A percentile compares a stretch with the other conserved stretches of the same genome.
Evolutionary conservation across 163 green algal genomes (phyloP).

Genomic region (Botryococcus braunii): DNA sequence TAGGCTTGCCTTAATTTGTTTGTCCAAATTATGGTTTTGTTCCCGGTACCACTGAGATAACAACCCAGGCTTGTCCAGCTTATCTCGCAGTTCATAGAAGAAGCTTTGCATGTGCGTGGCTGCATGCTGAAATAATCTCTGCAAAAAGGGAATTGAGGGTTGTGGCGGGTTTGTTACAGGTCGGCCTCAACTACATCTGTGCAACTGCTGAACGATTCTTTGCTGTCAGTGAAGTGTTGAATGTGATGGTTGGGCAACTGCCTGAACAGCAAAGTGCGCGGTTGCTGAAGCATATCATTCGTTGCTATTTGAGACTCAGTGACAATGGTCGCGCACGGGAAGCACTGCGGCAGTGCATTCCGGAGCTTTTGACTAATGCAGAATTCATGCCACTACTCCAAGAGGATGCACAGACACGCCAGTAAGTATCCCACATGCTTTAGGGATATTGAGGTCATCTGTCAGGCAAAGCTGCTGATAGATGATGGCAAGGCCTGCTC

Average conservation of each 20-base stretch:
- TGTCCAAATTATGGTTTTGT: too few species aligned
- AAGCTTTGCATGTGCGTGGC: too few species aligned
- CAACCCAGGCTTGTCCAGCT: too few species aligned
- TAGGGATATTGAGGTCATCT: too few species aligned
- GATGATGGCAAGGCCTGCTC: too few species aligned
- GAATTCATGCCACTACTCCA: slow-evolving; percentile 88
- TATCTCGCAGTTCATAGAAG: too few species aligned
- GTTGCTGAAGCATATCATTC: slow-evolving; percentile 98
- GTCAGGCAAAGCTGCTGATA: too few species aligned
- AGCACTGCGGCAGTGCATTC: slow-evolving; percentile 86
- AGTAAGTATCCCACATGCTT: too few species aligned
- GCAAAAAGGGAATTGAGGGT: too few species aligned
- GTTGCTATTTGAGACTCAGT: slow-evolving; percentile 93
- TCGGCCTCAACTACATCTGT: slow-evolving; percentile 95
- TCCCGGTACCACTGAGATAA: too few species aligned
- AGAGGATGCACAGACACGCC: slow-evolving; percentile 81
- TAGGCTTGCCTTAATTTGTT: too few species aligned
- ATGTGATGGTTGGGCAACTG: slow-evolving; percentile 75
- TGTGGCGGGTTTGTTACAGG: slow-evolving; percentile 24
- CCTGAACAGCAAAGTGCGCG: slow-evolving; percentile 81
- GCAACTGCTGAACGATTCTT: slow-evolving; percentile 98
- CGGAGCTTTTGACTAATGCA: slow-evolving; percentile 75
- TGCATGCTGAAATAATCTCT: too few species aligned
- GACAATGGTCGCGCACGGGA: slow-evolving; percentile 91
- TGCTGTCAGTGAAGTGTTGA: slow-evolving; percentile 82